Base-by-base conservation (phyloP, 2,329 filamentous ascomycete species). In the Monilinia aucupariae region DNA sequence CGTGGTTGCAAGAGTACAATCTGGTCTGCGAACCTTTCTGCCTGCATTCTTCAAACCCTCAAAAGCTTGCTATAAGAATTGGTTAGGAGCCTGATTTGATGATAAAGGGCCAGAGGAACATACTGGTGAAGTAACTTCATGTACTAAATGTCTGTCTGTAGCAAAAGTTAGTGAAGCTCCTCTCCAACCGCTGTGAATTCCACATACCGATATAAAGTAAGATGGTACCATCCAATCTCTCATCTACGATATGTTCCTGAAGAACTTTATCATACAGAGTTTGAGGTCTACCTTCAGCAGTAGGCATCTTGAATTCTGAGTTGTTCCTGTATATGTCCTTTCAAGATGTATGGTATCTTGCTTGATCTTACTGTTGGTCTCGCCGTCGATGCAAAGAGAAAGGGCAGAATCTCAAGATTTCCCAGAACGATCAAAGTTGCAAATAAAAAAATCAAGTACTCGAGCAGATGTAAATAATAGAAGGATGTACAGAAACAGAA, bases 201-300 rank as follows among this genome's bases (percentile, higher is more conserved):
- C 32, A 76, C 85, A 70, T 81, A 92, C 91, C 91, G 74, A 97
- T 97, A 76, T 97, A 97, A 64, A 97, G 82, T 68, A 96, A 80
- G 72, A 96, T 82, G 64, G 92, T 97, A 78, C 93, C 93, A 78
- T 97, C 93, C 62, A 91, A 85, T 82, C 92, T 91, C 84, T 96
- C 90, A 74, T 97, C 91, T 74, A 99, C 92, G 72, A 97, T 88
- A 77, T 99, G 94, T 79, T 88, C 88, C 72, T 91, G 85, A 73
- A 97, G 89, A 78, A 97, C 92, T 86, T 97, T 97, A 83, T 97
- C 93, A 80, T 97, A 97, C 74, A 97, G 83, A 71, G 92, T 96
- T 50, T 64, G 62, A 39, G 62, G 56, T 52, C 62, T 54, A 50
- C 62, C 56, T 53, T 64, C 62, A 15, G 56, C 62, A 60, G 62